A percentile compares a stretch with the other conserved stretches of the same genome.
Conservation (phyloP, 108 stramenopile genomes). For the Cafeteria roenbergensis region DNA sequence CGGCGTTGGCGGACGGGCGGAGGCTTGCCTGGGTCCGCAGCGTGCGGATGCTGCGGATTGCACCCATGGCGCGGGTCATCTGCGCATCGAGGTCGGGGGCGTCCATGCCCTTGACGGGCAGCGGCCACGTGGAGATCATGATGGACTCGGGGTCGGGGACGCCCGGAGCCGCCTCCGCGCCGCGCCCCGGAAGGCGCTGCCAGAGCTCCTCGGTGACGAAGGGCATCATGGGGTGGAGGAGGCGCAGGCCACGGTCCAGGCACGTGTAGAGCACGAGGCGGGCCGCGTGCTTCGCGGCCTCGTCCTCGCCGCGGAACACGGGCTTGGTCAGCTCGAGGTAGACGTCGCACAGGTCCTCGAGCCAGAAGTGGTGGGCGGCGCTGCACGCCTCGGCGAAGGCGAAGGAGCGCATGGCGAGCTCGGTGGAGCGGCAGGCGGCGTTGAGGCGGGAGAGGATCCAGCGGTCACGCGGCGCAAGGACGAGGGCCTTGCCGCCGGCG, state of each 20-base stretch:
- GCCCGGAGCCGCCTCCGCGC: slow-evolving; percentile 49
- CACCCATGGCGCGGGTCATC: slow-evolving; percentile 63
- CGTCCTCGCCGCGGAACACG: slow-evolving; percentile 53
- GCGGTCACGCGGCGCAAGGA: slow-evolving; percentile 60
- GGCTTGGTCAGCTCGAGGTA: slow-evolving; percentile 97
- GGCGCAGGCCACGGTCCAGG: slow-evolving; percentile 72
- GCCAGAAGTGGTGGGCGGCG: slow-evolving; percentile 69
- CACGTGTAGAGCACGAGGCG: slow-evolving; percentile 74
- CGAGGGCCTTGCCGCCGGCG: slow-evolving; percentile 1
- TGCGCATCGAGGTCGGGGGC: slow-evolving; percentile 48
- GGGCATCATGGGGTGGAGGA: slow-evolving; percentile 96
- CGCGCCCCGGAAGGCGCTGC: slow-evolving; percentile 94
- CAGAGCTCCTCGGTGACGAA: slow-evolving; percentile 98
- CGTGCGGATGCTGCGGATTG: slow-evolving; percentile 63
- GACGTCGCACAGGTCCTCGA: slow-evolving; percentile 84
- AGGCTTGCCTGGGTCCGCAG: too few relatives aligned
- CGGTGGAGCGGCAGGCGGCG: slow-evolving; percentile 53
- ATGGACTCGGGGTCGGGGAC: slow-evolving; percentile 63
- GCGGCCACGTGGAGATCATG: slow-evolving; percentile 86
- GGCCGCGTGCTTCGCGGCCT: slow-evolving; percentile 52
- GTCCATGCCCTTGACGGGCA: slow-evolving; percentile 41
- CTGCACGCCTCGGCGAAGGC: slow-evolving; percentile 75
- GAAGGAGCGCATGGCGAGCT: slow-evolving; percentile 56
- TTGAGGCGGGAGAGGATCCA: slow-evolving; percentile 83
- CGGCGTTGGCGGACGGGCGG: too few relatives aligned